Evolutionary conservation across 441 rosid species (phyloP).

Genomic region (Erodium trifolium): DNA sequence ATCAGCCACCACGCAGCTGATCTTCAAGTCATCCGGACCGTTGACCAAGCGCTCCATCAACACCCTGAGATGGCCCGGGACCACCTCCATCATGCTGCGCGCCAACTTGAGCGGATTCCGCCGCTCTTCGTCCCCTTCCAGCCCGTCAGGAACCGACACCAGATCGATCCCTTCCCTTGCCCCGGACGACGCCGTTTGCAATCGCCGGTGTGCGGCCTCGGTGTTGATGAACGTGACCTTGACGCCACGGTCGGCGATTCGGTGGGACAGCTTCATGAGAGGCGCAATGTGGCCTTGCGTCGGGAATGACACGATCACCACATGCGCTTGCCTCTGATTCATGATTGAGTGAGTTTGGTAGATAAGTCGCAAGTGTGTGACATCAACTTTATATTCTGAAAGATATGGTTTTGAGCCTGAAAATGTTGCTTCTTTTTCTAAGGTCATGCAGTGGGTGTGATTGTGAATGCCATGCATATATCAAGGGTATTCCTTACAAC

Average conservation of each 20-base stretch:
- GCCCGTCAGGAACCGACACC: constrained; percentile 28
- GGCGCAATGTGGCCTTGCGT: constrained; percentile 34
- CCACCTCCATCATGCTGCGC: not conserved
- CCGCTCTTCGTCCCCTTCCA: constrained; percentile 13
- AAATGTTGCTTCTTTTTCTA: too few relatives aligned
- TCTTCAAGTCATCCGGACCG: constrained; percentile 15
- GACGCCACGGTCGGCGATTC: constrained; percentile 22
- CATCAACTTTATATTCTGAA: too few relatives aligned
- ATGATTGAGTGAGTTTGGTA: too few relatives aligned
- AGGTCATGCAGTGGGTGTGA: too few relatives aligned
- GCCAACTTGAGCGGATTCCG: not conserved
- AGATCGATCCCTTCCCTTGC: constrained; percentile 11
- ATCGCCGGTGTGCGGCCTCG: constrained; percentile 12
- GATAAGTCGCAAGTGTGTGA: too few relatives aligned
- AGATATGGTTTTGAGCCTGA: too few relatives aligned
- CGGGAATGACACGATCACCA: constrained; percentile 25
- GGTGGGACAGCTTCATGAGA: constrained; percentile 28
- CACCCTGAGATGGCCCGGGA: constrained; percentile 19
- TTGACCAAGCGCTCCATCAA: constrained; percentile 20
- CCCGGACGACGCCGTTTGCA: not conserved
- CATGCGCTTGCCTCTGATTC: constrained; percentile 15
- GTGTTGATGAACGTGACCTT: constrained; percentile 23
- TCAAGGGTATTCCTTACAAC: too few relatives aligned
- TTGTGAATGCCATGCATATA: too few relatives aligned
- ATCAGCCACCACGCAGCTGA: constrained; percentile 26